Percentiles rank a stretch among this genome's conserved stretches.
Conservation (phyloP, 2,329 filamentous ascomycete species). For the Fusarium coicis region DNA sequence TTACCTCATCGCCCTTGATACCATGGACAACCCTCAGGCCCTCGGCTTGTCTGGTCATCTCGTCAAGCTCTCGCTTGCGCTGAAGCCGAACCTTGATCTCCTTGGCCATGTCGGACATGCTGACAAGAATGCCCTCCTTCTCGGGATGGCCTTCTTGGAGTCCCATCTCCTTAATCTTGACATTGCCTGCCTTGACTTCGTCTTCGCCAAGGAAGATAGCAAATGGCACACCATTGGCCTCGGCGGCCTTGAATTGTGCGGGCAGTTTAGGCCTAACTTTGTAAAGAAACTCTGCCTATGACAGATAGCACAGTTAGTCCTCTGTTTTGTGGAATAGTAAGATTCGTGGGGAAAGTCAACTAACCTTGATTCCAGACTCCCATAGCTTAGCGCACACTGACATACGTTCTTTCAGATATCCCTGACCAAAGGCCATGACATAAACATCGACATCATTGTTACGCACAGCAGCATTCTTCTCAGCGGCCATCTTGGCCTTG, state of each 20-base stretch:
- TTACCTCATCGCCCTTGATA: constrained; percentile 50
- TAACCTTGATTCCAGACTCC: constrained; percentile 86
- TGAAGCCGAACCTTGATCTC: constrained; percentile 66
- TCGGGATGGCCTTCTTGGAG: constrained; percentile 85
- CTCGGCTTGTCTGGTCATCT: constrained; percentile 55
- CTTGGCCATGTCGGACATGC: constrained; percentile 68
- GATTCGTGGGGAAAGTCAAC: constrained; percentile 17
- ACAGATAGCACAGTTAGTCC: constrained; percentile 20
- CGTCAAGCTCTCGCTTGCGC: constrained; percentile 57
- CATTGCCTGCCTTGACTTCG: constrained; percentile 83
- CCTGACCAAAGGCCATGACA: constrained; percentile 95
- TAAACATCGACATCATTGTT: constrained; percentile 86
- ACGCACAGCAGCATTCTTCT: constrained; percentile 61
- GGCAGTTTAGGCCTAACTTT: constrained; percentile 92
- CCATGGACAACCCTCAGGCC: constrained; percentile 60
- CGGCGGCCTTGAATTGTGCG: constrained; percentile 91
- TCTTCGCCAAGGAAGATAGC: constrained; percentile 92
- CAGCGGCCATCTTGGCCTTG: constrained; percentile 75
- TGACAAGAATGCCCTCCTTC: constrained; percentile 85
- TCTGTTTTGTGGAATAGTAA: constrained; percentile 21
- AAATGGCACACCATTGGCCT: constrained; percentile 81
- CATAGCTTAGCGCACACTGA: constrained; percentile 79
- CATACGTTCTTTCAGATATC: constrained; percentile 87
- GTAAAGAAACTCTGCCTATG: constrained; percentile 82
- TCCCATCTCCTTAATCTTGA: constrained; percentile 84